Base-by-base conservation (phyloP, 2,329 filamentous ascomycete species). In the Talaromyces amestolkiae region DNA sequence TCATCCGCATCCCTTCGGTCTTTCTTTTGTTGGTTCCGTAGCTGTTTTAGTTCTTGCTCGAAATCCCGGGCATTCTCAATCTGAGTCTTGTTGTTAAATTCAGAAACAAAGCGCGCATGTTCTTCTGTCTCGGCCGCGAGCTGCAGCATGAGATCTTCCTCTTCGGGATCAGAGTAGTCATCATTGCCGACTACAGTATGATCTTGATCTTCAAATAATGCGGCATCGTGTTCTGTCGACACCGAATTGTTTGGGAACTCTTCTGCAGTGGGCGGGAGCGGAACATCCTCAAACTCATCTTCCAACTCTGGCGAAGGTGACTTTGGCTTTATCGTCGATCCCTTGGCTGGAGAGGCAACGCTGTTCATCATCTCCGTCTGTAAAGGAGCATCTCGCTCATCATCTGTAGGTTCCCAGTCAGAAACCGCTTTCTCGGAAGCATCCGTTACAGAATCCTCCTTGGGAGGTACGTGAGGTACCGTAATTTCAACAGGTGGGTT, bases 1-100 rank as follows among this genome's bases (percentile, higher is more conserved):
- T 99, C 95, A 72, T 99, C 96, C 0, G 96, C 94, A 75, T 99
- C 95, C 72, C 95, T 87, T 1, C 93, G 89, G 73, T 99, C 95
- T 75, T 96, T 97, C 79, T 96, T 97, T 74, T 99, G 95, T 75
- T 99, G 95, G n/a, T 82, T 89, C 33, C 95, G 91, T 3, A 99
- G 84, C 60, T 93, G 89, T 70, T 91, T 91, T 13, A 99, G 84
- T 75, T 99, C 94, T 66, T 85, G 85, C 71, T 99, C 94, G 74
- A 96, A 98, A 54, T 93, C 89, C 53, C 89, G 86, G 37, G 87
- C 86, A 70, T 90, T 92, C 70, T 93, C 87, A 3, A 82, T 80
- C 19, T 87, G 84, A 0, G 89, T 84, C 69, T 90, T 90, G 72
- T 91, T 86, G 76, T 96, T 97, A 11, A 99, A 84, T 56, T 91